These are phyloP conservation scores for Metschnikowia noctiluminum DNA, from an alignment of 805 yeast species.

Conservation along the genomic window DNA sequence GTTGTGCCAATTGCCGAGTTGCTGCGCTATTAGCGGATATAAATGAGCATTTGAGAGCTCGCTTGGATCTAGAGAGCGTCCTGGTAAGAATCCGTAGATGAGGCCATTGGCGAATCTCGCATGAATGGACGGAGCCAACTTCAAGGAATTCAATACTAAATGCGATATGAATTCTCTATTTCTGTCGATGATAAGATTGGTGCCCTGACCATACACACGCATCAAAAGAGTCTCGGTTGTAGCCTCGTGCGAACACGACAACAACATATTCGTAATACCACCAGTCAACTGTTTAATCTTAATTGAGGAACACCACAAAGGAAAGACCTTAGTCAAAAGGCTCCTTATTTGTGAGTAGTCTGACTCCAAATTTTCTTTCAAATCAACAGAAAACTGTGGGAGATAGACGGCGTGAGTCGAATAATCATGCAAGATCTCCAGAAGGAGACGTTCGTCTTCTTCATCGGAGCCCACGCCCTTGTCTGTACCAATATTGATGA, in stretches of 20 bases:
- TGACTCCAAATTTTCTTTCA: slow-evolving; percentile 33
- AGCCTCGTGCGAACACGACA: slow-evolving; percentile 39
- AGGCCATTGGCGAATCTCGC: slow-evolving; percentile 71
- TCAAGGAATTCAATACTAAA: slow-evolving; percentile 52
- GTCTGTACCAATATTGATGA: slow-evolving; percentile 2
- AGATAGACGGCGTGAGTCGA: slow-evolving; percentile 49
- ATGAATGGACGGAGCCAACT: slow-evolving; percentile 65
- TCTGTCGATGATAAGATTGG: slow-evolving; percentile 67
- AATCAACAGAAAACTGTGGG: slow-evolving; percentile 41
- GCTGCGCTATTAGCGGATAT: slow-evolving; percentile 58
- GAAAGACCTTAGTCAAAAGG: slow-evolving; percentile 43
- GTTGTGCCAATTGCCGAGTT: slow-evolving; percentile 70
- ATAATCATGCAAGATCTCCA: slow-evolving; percentile 24
- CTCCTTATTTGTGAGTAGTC: slow-evolving; percentile 35
- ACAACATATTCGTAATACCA: slow-evolving; percentile 61
- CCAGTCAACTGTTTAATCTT: slow-evolving; percentile 49
- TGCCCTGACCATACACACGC: slow-evolving; percentile 73
- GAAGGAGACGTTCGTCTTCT: not conserved
- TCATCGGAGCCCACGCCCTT: not conserved
- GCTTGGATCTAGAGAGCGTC: slow-evolving; percentile 53
- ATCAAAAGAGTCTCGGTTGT: slow-evolving; percentile 46
- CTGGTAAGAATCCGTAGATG: slow-evolving; percentile 65
- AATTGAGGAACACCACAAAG: slow-evolving; percentile 39
- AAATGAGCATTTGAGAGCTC: slow-evolving; percentile 49
- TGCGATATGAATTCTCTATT: slow-evolving; percentile 74